Conservation (phyloP, 768 basidiomycete genomes). For the Suillus tomentosus region DNA sequence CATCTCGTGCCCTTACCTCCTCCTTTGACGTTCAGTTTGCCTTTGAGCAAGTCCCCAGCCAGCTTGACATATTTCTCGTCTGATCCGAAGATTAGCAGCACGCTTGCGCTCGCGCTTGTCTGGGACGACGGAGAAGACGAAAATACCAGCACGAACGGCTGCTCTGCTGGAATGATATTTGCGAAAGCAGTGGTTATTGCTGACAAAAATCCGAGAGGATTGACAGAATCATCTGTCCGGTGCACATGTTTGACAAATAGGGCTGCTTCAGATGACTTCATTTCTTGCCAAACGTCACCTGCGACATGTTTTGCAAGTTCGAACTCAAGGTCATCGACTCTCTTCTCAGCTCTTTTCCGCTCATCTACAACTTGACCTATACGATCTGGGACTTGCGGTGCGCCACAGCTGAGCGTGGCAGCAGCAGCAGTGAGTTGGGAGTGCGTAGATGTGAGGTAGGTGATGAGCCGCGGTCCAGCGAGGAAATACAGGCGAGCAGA, state of each 20-base stretch:
- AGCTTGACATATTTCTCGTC: constrained; percentile 62
- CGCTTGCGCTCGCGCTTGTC: constrained; percentile 46
- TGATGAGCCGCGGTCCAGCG: constrained; percentile 74
- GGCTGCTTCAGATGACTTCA: constrained; percentile 26
- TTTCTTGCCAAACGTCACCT: constrained; percentile 39
- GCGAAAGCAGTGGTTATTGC: constrained; percentile 53
- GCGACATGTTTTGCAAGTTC: constrained; percentile 62
- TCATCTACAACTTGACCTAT: constrained; percentile 68
- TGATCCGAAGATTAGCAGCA: constrained; percentile 62
- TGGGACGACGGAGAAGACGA: constrained; percentile 67
- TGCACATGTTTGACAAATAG: constrained; percentile 54
- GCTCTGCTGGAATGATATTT: constrained; percentile 23
- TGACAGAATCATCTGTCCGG: constrained; percentile 61
- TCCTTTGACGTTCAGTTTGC: constrained; percentile 65
- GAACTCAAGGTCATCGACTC: constrained; percentile 65
- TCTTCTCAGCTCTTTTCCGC: constrained; percentile 65
- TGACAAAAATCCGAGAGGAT: constrained; percentile 60
- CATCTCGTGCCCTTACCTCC: constrained; percentile 77
- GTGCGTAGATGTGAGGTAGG: constrained; percentile 62
- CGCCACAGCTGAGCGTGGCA: constrained; percentile 65
- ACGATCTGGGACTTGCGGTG: constrained; percentile 66
- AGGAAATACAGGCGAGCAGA: constrained; percentile 81
- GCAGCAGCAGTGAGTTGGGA: constrained; percentile 55
- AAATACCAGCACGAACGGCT: constrained; percentile 51
- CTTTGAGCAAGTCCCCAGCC: constrained; percentile 57